Percentiles rank a stretch among this genome's conserved stretches.
Evolutionary conservation across 305 asterid genomes (phyloP).

Genomic region (Fraxinus angustifolia): DNA sequence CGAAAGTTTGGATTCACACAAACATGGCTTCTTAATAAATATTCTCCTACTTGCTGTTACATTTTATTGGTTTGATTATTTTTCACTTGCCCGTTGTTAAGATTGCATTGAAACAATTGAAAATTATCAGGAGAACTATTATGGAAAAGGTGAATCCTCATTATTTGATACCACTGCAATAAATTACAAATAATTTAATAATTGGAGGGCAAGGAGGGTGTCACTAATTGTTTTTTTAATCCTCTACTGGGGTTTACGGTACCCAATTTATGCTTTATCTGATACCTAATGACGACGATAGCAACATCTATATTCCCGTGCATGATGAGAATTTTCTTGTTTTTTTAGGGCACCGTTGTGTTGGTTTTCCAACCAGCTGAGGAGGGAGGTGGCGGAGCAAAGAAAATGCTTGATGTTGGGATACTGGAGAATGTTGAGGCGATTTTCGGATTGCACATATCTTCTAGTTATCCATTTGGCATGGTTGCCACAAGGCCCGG

Average conservation of each 20-base stretch:
- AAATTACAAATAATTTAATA: background rate
- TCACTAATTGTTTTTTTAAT: background rate
- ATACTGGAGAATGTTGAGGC: conserved; percentile 51
- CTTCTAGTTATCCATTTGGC: conserved; percentile 37
- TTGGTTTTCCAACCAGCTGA: conserved; percentile 81
- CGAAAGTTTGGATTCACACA: background rate
- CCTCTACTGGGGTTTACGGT: background rate
- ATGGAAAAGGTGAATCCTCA: background rate
- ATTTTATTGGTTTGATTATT: background rate
- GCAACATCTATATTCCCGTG: background rate
- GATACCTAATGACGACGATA: background rate
- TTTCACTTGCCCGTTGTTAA: background rate
- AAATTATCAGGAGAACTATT: background rate
- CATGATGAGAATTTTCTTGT: background rate
- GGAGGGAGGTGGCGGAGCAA: conserved; percentile 73
- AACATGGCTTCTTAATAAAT: background rate
- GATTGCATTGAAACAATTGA: background rate
- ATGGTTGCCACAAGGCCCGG: conserved; percentile 42
- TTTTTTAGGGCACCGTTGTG: conserved; percentile 52
- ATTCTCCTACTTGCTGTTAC: background rate
- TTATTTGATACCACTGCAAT: background rate
- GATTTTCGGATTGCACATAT: conserved; percentile 55
- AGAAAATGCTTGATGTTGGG: conserved; percentile 55
- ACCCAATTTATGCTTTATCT: background rate
- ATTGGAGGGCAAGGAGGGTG: background rate